Evolutionary conservation across 768 basidiomycete species (phyloP).

Genomic region (Dentipellis fragilis): DNA sequence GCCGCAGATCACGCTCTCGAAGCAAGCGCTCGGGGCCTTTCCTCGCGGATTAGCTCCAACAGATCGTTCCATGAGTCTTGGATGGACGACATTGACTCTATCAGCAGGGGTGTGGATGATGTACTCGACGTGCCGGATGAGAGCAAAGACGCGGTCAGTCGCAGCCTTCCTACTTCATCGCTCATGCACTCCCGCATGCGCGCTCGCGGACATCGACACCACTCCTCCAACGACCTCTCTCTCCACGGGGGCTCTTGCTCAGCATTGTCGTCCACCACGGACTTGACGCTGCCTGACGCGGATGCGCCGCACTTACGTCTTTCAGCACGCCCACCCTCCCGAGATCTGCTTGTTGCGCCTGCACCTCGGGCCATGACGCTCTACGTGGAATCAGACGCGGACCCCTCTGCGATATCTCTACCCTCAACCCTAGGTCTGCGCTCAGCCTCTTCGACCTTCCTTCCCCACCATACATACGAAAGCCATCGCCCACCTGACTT

Average conservation of each 20-base stretch:
- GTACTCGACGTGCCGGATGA: conserved; percentile 1
- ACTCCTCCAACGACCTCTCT: conserved; percentile 7
- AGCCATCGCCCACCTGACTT: conserved; percentile 4
- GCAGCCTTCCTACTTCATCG: conserved; percentile 20
- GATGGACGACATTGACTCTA: conserved; percentile 61
- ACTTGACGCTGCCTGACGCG: not conserved
- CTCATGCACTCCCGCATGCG: conserved; percentile 3
- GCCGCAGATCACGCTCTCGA: conserved; percentile 34
- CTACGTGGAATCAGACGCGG: conserved; percentile 50
- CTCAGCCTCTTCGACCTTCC: conserved; percentile 8
- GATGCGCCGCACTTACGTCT: conserved; percentile 37
- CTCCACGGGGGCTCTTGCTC: not conserved
- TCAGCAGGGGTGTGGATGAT: not conserved
- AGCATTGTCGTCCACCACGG: not conserved
- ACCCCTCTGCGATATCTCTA: conserved; percentile 42
- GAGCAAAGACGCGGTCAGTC: conserved; percentile 15
- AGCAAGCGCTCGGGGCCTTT: conserved; percentile 40
- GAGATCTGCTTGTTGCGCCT: conserved; percentile 49
- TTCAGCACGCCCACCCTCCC: conserved; percentile 31
- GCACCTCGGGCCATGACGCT: conserved; percentile 71
- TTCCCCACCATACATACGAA: conserved; percentile 12
- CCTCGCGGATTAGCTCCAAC: conserved; percentile 38
- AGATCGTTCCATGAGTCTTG: conserved; percentile 41
- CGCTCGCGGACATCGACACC: not conserved
- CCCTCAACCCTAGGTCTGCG: conserved; percentile 68